phyloP scores from a whole-genome alignment of 2,329 filamentous ascomycete genomes.

The Botrytis pseudocinerea region DNA sequence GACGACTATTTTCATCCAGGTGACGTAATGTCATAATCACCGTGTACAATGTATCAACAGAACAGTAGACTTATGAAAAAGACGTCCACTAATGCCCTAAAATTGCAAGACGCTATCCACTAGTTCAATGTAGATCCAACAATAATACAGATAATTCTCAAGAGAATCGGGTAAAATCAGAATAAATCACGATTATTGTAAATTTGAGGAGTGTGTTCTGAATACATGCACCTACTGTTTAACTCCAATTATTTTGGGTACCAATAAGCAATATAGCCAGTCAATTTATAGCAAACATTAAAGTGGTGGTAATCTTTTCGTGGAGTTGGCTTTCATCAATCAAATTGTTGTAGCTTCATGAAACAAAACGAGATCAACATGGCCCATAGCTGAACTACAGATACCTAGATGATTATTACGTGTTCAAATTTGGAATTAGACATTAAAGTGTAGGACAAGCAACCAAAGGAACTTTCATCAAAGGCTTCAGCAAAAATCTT shows the following conservation, averaged over 20 bases:
- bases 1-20: not conserved
- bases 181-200: not conserved
- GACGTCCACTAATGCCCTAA: not conserved
- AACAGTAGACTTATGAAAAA: not conserved
- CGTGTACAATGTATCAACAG: too few species aligned
- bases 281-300: not conserved
- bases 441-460: not conserved
- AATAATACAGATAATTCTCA: not conserved
- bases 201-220: not conserved
- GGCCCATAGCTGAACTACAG: not conserved
- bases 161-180: not conserved
- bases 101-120: accelerated
- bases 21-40: not conserved
- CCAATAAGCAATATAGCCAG: not conserved
- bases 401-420: not conserved
- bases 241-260: not conserved
- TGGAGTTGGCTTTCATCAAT: not conserved
- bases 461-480: not conserved
- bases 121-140: not conserved
- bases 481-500: not conserved
- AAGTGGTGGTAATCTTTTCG: not conserved
- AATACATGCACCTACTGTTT: not conserved
- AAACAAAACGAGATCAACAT: not conserved
- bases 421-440: not conserved
- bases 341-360: not conserved